phyloP scores from a whole-genome alignment of 768 basidiomycete species.

The Paxillus ammoniavirescens region DNA sequence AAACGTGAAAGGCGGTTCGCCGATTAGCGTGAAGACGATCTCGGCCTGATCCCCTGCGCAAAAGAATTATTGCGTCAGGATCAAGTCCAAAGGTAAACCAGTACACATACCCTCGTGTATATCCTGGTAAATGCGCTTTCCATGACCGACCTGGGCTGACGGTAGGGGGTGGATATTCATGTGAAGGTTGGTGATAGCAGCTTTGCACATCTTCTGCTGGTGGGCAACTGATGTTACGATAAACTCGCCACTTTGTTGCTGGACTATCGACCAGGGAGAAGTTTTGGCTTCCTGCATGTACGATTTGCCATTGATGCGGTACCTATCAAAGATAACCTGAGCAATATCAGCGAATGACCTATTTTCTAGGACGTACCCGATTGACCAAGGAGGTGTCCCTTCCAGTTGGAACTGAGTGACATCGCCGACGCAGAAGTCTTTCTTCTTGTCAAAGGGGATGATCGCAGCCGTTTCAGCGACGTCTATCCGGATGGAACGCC shows the following conservation, averaged over 20 bases:
- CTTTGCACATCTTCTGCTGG: slow-evolving; percentile 90
- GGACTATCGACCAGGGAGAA: slow-evolving; percentile 83
- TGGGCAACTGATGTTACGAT: slow-evolving; percentile 86
- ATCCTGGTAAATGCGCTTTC: slow-evolving; percentile 76
- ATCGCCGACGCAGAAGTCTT: slow-evolving; percentile 90
- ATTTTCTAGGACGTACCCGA: slow-evolving; percentile 53
- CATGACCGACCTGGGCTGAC: slow-evolving; percentile 85
- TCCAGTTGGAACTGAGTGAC: slow-evolving; percentile 89
- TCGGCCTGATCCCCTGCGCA: slow-evolving; percentile 84
- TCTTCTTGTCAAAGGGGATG: slow-evolving; percentile 73
- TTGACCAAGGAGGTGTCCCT: slow-evolving; percentile 90
- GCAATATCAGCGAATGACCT: not conserved
- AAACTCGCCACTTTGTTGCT: slow-evolving; percentile 82
- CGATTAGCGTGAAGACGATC: slow-evolving; percentile 85
- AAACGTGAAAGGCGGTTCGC: slow-evolving; percentile 95
- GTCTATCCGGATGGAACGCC: slow-evolving; percentile 75
- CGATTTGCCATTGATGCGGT: slow-evolving; percentile 74
- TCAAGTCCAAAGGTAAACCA: not conserved
- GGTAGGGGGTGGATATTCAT: slow-evolving; percentile 81
- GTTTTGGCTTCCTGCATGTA: slow-evolving; percentile 72
- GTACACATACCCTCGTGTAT: slow-evolving; percentile 74
- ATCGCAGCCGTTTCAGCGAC: slow-evolving; percentile 97
- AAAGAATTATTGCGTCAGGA: not conserved
- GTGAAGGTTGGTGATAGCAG: slow-evolving; percentile 70
- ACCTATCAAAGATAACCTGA: slow-evolving; percentile 44